Evolutionary conservation across 768 basidiomycete genomes (phyloP).

Genomic region (Boletus vinaceobasis): DNA sequence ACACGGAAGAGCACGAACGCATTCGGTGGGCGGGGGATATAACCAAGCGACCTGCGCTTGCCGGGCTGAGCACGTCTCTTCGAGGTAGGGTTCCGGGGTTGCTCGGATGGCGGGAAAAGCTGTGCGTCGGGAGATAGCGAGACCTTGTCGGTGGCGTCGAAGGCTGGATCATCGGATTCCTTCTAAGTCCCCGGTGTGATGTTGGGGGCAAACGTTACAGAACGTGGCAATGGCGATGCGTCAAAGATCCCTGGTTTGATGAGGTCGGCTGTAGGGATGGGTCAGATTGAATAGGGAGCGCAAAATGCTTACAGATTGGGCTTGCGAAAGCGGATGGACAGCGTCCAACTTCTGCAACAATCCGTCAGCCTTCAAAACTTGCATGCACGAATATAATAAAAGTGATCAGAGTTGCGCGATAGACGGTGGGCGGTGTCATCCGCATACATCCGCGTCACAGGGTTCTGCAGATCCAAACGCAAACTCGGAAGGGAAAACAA

Average conservation of each 20-base stretch:
- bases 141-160: slow-evolving; percentile 27
- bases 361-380: too few relatives aligned
- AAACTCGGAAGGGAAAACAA: too few relatives aligned
- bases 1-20: slow-evolving; percentile 37
- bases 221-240: slow-evolving; percentile 38
- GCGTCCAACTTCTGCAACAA: too few relatives aligned
- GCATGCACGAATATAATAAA: too few relatives aligned
- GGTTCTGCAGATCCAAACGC: too few relatives aligned
- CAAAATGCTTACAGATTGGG: slow-evolving; percentile 13
- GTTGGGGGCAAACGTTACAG: slow-evolving; percentile 63
- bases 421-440: too few relatives aligned
- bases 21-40: slow-evolving; percentile 29
- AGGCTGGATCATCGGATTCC: slow-evolving; percentile 30
- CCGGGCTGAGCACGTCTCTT: slow-evolving; percentile 54
- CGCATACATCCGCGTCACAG: too few relatives aligned
- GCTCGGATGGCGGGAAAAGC: slow-evolving; percentile 54
- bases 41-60: slow-evolving; percentile 58
- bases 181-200: slow-evolving; percentile 53
- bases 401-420: too few relatives aligned
- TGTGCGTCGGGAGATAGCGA: slow-evolving; percentile 33
- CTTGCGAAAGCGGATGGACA: slow-evolving; percentile 40
- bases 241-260: slow-evolving; percentile 57
- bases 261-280: slow-evolving; percentile 28
- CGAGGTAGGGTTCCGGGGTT: slow-evolving; percentile 36
- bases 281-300: not conserved